Base-by-base conservation (phyloP, 129 eudicot genomes). In the Arctium lappa region DNA sequence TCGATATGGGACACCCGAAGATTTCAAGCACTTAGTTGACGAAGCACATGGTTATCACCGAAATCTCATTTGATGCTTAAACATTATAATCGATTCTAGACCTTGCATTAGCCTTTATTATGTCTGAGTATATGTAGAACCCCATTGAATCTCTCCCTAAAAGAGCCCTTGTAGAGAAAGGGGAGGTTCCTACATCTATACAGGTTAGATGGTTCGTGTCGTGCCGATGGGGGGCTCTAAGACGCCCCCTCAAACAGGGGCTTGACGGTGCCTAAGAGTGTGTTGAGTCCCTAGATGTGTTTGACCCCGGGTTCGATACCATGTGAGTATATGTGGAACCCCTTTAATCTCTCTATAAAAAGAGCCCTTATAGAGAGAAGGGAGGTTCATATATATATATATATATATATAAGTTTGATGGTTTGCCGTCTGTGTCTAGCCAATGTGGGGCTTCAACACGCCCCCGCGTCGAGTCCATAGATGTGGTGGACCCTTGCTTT, bases 1-100 rank as follows among this genome's bases (percentile, higher is more conserved):
- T 84, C 95, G 99, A 74, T 93, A 36, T 84, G 99, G 99, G 65
- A 95, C 99, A 68, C 99, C 99, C 16, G 99, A 95, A 60, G 99
- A 93, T 85, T 95, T 95, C 89, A 95, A 95, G 89, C 91, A 85
- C 29, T 85, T 95, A 85, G 98, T 95, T 85, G 99, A 95, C 84
- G 99, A 90, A 88, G 99, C 99, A 81, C 99, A 95, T 86, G 98
- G 99, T 95, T 84, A 77, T 65, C 63, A 32, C 68, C 12, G 11
- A 40, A 15, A 18, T 15, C 42, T 68, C 32, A 66, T 77, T n/a
- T 48, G 82, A 73, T 74, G 66, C 74, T 30, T 46, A 73, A 33
- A 37, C n/a, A 46, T 82, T 82, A 82, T 15, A 39, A 81, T 22
- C 60, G 36, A 62, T 37, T 38, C 33, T 69, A 44, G 37, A 76